phyloP scores from a whole-genome alignment of 768 basidiomycete genomes.

The Coprinopsis marcescibilis region DNA sequence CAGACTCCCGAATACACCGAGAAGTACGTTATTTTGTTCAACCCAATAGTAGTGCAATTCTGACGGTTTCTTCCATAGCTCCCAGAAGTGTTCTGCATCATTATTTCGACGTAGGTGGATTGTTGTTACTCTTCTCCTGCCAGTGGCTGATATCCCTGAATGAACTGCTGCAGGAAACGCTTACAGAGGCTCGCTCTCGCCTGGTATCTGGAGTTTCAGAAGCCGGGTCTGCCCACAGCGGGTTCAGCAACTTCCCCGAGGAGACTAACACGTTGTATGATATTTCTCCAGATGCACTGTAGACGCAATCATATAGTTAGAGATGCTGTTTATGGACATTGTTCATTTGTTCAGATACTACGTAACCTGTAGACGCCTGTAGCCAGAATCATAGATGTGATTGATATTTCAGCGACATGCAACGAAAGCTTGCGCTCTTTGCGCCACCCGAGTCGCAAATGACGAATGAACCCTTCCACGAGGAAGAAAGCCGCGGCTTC shows the following conservation, averaged over 20 bases:
- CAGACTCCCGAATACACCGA: constrained; percentile 89
- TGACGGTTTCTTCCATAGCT: constrained; percentile 37
- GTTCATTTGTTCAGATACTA: neutral
- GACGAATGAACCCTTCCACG: too few relatives aligned
- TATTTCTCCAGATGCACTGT: constrained; percentile 67
- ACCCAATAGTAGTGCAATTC: neutral
- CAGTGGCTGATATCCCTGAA: constrained; percentile 4
- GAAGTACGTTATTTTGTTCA: constrained; percentile 50
- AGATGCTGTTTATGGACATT: neutral
- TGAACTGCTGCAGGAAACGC: constrained; percentile 34
- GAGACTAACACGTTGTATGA: constrained; percentile 60
- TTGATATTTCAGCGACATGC: too few relatives aligned
- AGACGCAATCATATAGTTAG: constrained; percentile 13
- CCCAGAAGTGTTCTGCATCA: constrained; percentile 83
- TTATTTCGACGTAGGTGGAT: constrained; percentile 81
- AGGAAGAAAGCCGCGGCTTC: too few relatives aligned
- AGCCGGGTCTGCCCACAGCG: constrained; percentile 59
- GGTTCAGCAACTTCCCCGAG: constrained; percentile 39
- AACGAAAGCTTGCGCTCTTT: too few relatives aligned
- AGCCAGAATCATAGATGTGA: too few relatives aligned
- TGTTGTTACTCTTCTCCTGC: constrained; percentile 1
- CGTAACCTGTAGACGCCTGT: too few relatives aligned
- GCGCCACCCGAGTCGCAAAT: too few relatives aligned
- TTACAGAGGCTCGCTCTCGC: constrained; percentile 57
- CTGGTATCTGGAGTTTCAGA: constrained; percentile 58